A percentile compares a stretch with the other conserved stretches of the same genome.
Evolutionary conservation across 1,139 yeast genomes (phyloP).

Genomic region (Hyphopichia khmerensis): DNA sequence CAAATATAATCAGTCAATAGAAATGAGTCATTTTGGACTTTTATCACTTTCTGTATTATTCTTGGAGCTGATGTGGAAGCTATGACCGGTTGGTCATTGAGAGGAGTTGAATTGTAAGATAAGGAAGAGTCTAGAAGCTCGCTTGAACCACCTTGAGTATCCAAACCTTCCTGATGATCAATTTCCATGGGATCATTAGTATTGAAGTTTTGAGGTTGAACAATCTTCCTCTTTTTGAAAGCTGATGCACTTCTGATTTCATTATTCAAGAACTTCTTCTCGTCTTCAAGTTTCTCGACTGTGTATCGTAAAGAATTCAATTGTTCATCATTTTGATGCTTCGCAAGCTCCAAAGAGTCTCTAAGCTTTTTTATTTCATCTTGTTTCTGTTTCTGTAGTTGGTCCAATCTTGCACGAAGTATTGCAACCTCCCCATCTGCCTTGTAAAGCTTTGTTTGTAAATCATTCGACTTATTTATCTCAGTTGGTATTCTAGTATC

Average conservation of each 20-base stretch:
- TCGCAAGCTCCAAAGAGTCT: constrained; percentile 26
- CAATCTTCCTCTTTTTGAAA: background rate
- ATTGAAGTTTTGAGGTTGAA: background rate
- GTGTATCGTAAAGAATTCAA: constrained; percentile 40
- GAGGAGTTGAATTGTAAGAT: constrained; percentile 1
- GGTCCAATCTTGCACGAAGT: constrained; percentile 60
- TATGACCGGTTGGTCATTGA: background rate
- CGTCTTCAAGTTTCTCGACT: constrained; percentile 63
- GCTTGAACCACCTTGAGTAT: background rate
- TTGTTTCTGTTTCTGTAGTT: constrained; percentile 43
- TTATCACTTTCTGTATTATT: constrained; percentile 17
- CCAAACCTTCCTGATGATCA: background rate
- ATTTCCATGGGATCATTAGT: constrained; percentile 1
- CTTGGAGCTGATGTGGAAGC: constrained; percentile 1
- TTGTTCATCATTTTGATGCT: constrained; percentile 40
- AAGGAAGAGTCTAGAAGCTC: background rate
- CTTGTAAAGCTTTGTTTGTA: constrained; percentile 32
- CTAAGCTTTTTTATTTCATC: constrained; percentile 45
- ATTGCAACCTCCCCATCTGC: constrained; percentile 81
- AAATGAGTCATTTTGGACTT: constrained; percentile 34
- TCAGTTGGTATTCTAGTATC: background rate
- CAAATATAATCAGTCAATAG: constrained; percentile 37
- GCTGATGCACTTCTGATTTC: constrained; percentile 29
- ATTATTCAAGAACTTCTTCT: constrained; percentile 60
- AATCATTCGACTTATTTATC: constrained; percentile 6